These are phyloP conservation scores for Trametes gibbosa DNA, from an alignment of 768 basidiomycete genomes.

Conservation along the genomic window DNA sequence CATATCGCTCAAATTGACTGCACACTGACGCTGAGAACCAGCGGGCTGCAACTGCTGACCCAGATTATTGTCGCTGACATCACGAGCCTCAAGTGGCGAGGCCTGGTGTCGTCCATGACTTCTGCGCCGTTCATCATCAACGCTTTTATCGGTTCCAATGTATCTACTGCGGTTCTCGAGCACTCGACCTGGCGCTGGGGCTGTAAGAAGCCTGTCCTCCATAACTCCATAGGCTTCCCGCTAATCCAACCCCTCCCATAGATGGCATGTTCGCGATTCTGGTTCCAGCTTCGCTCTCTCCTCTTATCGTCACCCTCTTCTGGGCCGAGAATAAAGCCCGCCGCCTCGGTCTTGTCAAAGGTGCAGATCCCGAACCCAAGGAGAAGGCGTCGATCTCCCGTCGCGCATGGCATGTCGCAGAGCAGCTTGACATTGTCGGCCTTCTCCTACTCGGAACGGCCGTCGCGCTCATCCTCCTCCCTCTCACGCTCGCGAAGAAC, in stretches of 20 bases:
- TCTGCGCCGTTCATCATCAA: conserved; percentile 59
- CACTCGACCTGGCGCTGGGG: conserved; percentile 67
- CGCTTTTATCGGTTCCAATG: conserved; percentile 58
- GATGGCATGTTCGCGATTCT: conserved; percentile 35
- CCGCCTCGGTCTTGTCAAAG: conserved; percentile 21
- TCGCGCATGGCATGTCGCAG: conserved; percentile 21
- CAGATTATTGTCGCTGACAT: conserved; percentile 42
- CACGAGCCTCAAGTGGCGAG: conserved; percentile 30
- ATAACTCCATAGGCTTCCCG: conserved; percentile 26
- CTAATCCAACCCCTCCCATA: background rate
- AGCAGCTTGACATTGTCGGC: conserved; percentile 32
- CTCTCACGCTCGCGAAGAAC: conserved; percentile 28
- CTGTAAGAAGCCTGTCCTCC: conserved; percentile 36
- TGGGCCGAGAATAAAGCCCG: conserved; percentile 29
- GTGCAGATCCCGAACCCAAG: conserved; percentile 42
- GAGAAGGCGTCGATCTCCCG: conserved; percentile 38
- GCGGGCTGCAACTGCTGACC: conserved; percentile 61
- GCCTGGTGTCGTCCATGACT: conserved; percentile 43
- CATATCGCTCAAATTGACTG: conserved; percentile 41
- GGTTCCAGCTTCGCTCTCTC: conserved; percentile 23
- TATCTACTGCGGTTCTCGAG: conserved; percentile 43
- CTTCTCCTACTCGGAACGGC: conserved; percentile 30
- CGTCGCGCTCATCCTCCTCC: conserved; percentile 31
- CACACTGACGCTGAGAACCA: conserved; percentile 31
- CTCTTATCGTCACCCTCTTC: conserved; percentile 29